Conservation (phyloP, 2,329 filamentous ascomycete genomes). For the Sclerotiophoma versabilis region DNA sequence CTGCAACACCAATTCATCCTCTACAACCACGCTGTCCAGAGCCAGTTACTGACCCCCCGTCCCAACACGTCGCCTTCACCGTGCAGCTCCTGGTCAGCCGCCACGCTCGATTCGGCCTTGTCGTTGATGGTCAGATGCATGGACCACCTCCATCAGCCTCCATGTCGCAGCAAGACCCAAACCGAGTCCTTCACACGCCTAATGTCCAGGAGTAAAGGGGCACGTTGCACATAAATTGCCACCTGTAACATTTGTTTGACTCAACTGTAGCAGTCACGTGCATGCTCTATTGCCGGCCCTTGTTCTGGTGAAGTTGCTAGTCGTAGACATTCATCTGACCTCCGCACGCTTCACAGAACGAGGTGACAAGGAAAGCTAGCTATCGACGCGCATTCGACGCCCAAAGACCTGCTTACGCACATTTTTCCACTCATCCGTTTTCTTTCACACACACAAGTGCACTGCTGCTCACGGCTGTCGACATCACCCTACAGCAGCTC, state of each 20-base stretch:
- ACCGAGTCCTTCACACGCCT: constrained; percentile 6
- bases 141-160: constrained; percentile 17
- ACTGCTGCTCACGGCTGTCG: neutral
- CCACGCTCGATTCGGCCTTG: constrained; percentile 13
- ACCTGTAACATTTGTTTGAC: neutral
- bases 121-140: constrained; percentile 1
- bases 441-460: no score
- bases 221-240: constrained; percentile 1
- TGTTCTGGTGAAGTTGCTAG: no score
- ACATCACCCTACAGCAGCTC: constrained; percentile 4
- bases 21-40: no score
- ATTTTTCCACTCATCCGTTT: no score
- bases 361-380: no score
- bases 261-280: neutral
- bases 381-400: no score
- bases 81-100: constrained; percentile 10
- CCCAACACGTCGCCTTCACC: neutral
- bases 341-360: no score
- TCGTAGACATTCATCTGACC: no score
- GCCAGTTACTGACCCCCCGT: neutral
- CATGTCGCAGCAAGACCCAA: constrained; percentile 19
- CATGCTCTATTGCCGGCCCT: neutral
- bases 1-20: neutral
- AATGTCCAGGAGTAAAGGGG: constrained; percentile 4
- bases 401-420: no score